Percentiles rank a stretch among this genome's conserved stretches.
Conservation (phyloP, 2,329 filamentous ascomycete species). For the Aspergillus ochraceoroseus region DNA sequence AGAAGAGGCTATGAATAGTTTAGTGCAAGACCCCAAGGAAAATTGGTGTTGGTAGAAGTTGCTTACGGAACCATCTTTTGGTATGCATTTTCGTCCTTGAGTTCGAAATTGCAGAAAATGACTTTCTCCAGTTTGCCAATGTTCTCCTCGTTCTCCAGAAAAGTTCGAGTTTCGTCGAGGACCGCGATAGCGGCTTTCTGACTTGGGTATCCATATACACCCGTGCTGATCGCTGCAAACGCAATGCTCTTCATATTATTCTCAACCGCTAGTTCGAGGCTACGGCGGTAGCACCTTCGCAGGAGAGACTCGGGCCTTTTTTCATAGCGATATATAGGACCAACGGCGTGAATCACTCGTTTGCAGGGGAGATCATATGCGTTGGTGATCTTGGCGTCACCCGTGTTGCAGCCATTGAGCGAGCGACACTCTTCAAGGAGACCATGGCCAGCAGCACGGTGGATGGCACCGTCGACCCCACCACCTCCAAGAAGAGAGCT, state of each 20-base stretch:
- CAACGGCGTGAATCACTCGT: constrained; percentile 85
- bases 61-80: constrained; percentile 67
- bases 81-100: constrained; percentile 73
- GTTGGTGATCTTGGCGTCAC: constrained; percentile 74
- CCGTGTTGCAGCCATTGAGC: constrained; percentile 69
- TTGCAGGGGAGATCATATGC: constrained; percentile 71
- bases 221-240: constrained; percentile 81
- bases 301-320: constrained; percentile 44
- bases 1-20: constrained; percentile 42
- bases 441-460: constrained; percentile 67
- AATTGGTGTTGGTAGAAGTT: neutral
- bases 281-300: constrained; percentile 63
- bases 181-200: constrained; percentile 67
- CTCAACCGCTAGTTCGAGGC: constrained; percentile 66
- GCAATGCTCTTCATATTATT: constrained; percentile 66
- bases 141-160: constrained; percentile 45
- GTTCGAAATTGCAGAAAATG: constrained; percentile 78
- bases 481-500: constrained; percentile 71
- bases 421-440: constrained; percentile 67
- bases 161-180: constrained; percentile 55
- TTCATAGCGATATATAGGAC: constrained; percentile 63
- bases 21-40: neutral
- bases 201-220: constrained; percentile 82
- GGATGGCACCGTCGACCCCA: constrained; percentile 88
- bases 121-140: constrained; percentile 60